phyloP scores from a whole-genome alignment of 768 basidiomycete genomes.

The Pulveroboletus sp. region DNA sequence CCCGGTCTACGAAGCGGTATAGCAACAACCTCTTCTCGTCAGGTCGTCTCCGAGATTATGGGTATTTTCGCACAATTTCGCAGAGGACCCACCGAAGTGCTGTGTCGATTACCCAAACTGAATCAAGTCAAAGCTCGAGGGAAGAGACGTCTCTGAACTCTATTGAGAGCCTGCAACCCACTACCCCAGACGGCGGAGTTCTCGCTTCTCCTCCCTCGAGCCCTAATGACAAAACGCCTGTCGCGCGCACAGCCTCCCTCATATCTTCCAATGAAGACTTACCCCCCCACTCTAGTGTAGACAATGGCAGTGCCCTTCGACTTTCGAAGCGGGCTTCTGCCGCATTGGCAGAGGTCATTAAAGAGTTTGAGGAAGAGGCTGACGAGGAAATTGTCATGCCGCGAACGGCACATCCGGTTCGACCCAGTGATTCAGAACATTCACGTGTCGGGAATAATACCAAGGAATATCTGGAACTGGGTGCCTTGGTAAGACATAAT shows the following conservation, averaged over 20 bases:
- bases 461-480: constrained; percentile 15
- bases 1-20: constrained; percentile 61
- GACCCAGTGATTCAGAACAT: constrained; percentile 30
- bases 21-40: constrained; percentile 88
- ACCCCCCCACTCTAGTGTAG: constrained; percentile 15
- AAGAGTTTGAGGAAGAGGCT: constrained; percentile 68
- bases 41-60: constrained; percentile 71
- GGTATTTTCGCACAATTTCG: constrained; percentile 58
- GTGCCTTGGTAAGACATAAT: constrained; percentile 24
- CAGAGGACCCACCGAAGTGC: constrained; percentile 38
- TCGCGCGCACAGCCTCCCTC: constrained; percentile 42
- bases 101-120: constrained; percentile 45
- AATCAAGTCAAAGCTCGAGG: constrained; percentile 41
- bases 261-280: constrained; percentile 34
- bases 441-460: constrained; percentile 17
- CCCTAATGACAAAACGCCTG: constrained; percentile 39
- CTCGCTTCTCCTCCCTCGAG: constrained; percentile 41
- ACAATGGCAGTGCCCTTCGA: constrained; percentile 13
- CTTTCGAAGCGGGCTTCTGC: constrained; percentile 59
- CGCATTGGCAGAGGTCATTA: constrained; percentile 71
- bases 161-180: constrained; percentile 45
- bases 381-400: constrained; percentile 79
- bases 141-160: constrained; percentile 43
- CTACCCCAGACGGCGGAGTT: constrained; percentile 51
- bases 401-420: constrained; percentile 49